Conservation (phyloP, 768 basidiomycete species). For the Auricularia cornea region DNA sequence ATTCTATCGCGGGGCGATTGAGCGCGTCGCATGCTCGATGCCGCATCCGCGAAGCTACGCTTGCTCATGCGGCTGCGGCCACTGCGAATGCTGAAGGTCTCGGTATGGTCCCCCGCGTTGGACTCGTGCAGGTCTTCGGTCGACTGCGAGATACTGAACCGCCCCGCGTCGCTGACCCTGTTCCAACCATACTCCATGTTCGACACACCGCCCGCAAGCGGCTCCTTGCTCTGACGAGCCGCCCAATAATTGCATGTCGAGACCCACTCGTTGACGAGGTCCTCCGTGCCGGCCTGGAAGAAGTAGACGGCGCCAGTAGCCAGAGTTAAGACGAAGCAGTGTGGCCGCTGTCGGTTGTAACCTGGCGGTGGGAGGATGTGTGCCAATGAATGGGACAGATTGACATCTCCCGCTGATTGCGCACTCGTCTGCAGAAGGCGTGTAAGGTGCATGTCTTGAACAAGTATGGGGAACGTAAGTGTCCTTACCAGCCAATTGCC, state of each 20-base stretch:
- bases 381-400: slow-evolving; percentile 80
- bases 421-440: slow-evolving; percentile 63
- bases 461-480: too few species aligned
- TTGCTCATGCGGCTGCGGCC: slow-evolving; percentile 66
- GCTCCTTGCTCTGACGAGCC: slow-evolving; percentile 89
- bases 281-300: slow-evolving; percentile 98
- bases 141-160: slow-evolving; percentile 16
- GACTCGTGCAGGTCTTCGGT: slow-evolving; percentile 44
- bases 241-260: slow-evolving; percentile 99
- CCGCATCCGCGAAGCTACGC: slow-evolving; percentile 64
- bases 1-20: slow-evolving; percentile 69
- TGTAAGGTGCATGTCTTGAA: neutral
- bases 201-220: slow-evolving; percentile 89
- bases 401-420: slow-evolving; percentile 68
- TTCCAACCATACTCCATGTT: slow-evolving; percentile 99
- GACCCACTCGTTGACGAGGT: slow-evolving; percentile 98
- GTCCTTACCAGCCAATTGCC: slow-evolving; percentile 96
- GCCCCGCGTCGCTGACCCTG: slow-evolving; percentile 44
- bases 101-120: slow-evolving; percentile 43
- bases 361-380: slow-evolving; percentile 86
- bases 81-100: slow-evolving; percentile 67
- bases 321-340: slow-evolving; percentile 91
- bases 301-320: slow-evolving; percentile 89
- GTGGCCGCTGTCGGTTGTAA: slow-evolving; percentile 81
- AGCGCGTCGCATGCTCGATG: slow-evolving; percentile 52